Conservation (phyloP, 2,329 filamentous ascomycete genomes). For the Sporothrix luriei region DNA sequence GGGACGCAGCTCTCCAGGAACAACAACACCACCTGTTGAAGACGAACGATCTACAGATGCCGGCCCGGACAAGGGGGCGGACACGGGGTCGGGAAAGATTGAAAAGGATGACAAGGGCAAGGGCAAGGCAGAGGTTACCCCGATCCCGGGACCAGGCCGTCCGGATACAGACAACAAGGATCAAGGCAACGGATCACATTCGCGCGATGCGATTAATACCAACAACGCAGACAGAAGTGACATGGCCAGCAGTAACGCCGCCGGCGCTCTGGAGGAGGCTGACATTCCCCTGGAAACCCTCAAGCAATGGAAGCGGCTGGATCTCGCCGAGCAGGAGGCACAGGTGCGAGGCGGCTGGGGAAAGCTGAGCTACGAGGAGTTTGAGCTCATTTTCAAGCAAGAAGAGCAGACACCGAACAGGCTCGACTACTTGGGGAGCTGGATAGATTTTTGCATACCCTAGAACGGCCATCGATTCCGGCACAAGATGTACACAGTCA, state of each 20-base stretch:
- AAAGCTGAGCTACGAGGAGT: constrained; percentile 75
- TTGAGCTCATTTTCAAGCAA: constrained; percentile 72
- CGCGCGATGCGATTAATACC: too few relatives aligned
- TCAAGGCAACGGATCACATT: neutral
- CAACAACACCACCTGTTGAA: constrained; percentile 4
- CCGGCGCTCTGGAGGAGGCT: neutral
- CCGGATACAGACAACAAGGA: neutral
- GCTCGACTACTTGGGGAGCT: constrained; percentile 80
- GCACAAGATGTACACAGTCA: too few relatives aligned
- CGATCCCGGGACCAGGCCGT: neutral
- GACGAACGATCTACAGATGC: neutral
- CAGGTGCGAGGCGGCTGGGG: constrained; percentile 75
- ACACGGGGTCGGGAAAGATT: too few relatives aligned
- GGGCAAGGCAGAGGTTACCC: constrained; percentile 16
- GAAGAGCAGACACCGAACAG: constrained; percentile 64
- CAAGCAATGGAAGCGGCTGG: constrained; percentile 58
- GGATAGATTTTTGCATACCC: constrained; percentile 81
- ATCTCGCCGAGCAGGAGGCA: constrained; percentile 69
- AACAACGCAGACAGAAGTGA: neutral
- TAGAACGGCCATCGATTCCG: constrained; percentile 37
- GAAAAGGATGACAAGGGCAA: constrained; percentile 15
- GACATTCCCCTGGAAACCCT: constrained; percentile 45
- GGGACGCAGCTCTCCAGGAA: constrained; percentile 21
- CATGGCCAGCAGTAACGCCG: neutral
- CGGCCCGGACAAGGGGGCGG: neutral